Evolutionary conservation across 192 early-diverging fungal species (phyloP), one percentile per base, ranked within the genome.

Genomic region (Jimgerdemannia flammicorona): DNA sequence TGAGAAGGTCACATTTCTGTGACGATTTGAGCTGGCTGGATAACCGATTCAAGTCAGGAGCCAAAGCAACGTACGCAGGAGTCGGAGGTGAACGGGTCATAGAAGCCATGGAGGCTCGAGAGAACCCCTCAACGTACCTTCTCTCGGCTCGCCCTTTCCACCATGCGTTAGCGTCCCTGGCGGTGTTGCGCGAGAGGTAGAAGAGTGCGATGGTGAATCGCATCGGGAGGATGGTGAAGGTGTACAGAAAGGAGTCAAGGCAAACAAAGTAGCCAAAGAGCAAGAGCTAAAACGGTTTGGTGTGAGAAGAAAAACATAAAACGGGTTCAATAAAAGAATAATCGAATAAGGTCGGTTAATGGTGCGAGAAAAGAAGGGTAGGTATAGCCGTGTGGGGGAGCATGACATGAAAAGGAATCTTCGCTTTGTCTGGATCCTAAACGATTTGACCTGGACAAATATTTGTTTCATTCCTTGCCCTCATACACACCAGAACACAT

Each of bases 231-330:
- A 99, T 95, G 0, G 98, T 97, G 77, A 99, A 97, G 2, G 94
- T 93, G 75, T 97, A 95, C 4, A 99, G 81, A 74, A 99, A 96
- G 14, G 97, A 95, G 78, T 99, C 98, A 44, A 98, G 81, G 73
- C 96, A 98, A 7, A 99, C 92, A 41, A 95, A 81, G 44, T 91
- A 92, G 17, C 98, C 98, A 86, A 99, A 94, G 40, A 89, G 85
- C 87, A 99, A 85, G 73, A 99, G 88, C 92, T 93, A 29, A 29
- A 29, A 29, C 29, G 29, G 29, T 29, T 29, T 29, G 29, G 29
- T 29, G 29, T 29, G 65, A 54, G 39, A 7, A 73, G 14, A 54
- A 90, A 64, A 19, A 79, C 18, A 70, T 11, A 39, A 63, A 6
- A 59, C 14, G 40, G 41, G 59, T 39, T n/a, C 29, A 81, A 59